Conservation (phyloP, 2,329 filamentous ascomycete genomes). For the Pseudocercospora crystallina region DNA sequence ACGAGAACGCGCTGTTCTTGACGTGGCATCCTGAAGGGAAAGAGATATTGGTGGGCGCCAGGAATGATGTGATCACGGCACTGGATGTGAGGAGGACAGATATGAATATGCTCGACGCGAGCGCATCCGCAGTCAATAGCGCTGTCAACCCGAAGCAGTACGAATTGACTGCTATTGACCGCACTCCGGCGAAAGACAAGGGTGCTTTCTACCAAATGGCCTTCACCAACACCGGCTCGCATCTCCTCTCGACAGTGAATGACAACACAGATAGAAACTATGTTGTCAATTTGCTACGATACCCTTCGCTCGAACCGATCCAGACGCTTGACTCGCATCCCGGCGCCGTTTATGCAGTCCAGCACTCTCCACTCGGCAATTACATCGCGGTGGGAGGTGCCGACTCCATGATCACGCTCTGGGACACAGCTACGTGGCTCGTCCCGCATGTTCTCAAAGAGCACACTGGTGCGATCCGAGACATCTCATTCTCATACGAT, state of each 20-base stretch:
- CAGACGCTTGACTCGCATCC: conserved; percentile 70
- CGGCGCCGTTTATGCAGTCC: conserved; percentile 66
- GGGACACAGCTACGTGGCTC: conserved; percentile 76
- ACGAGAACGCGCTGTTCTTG: conserved; percentile 42
- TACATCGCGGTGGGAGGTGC: conserved; percentile 74
- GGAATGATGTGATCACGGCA: conserved; percentile 51
- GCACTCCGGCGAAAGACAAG: conserved; percentile 25
- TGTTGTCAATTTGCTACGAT: conserved; percentile 64
- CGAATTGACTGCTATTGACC: conserved; percentile 21
- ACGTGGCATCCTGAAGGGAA: conserved; percentile 73
- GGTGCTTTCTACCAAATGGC: conserved; percentile 68
- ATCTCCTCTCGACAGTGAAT: conserved; percentile 68
- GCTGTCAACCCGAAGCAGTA: conserved; percentile 14
- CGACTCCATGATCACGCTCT: conserved; percentile 73
- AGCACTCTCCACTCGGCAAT: conserved; percentile 68
- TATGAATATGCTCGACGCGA: conserved; percentile 12
- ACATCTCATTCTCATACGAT: conserved; percentile 75
- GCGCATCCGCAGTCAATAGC: conserved; percentile 11
- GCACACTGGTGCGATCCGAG: conserved; percentile 67
- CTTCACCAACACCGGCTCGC: conserved; percentile 71
- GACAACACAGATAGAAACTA: conserved; percentile 54
- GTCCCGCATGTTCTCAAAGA: conserved; percentile 69
- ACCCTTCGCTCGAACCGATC: conserved; percentile 58
- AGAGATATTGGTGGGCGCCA: conserved; percentile 70
- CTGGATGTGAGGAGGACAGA: conserved; percentile 32